phyloP scores from a whole-genome alignment of 306 rosid species.

The Cicer judaicum region DNA sequence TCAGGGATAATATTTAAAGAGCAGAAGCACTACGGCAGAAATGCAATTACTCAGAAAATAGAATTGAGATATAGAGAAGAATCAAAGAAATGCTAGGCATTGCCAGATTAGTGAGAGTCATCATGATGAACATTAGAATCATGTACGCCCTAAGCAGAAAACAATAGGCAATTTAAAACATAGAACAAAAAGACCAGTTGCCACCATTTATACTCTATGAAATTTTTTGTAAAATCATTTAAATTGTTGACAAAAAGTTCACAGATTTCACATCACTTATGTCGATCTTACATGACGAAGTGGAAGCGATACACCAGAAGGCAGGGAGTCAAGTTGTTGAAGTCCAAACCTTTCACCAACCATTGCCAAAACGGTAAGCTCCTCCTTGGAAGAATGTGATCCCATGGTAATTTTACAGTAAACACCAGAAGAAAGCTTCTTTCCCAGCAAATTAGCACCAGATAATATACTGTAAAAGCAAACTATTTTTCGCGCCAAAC shows the following conservation, averaged over 20 bases:
- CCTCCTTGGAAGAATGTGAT: slow-evolving; percentile 82
- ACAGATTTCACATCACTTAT: slow-evolving; percentile 5
- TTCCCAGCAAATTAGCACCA: slow-evolving; percentile 79
- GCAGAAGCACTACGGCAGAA: background rate
- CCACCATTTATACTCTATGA: slow-evolving; percentile 15
- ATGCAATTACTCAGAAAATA: slow-evolving; percentile 20
- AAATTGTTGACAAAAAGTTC: slow-evolving; percentile 25
- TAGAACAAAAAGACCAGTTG: background rate
- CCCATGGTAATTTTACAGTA: slow-evolving; percentile 74
- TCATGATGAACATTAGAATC: slow-evolving; percentile 25
- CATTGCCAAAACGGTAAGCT: slow-evolving; percentile 89
- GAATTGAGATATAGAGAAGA: slow-evolving; percentile 13
- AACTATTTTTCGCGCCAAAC: slow-evolving; percentile 81
- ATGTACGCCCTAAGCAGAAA: background rate
- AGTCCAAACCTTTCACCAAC: slow-evolving; percentile 97
- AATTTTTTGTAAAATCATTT: slow-evolving; percentile 25
- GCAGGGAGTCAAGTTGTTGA: slow-evolving; percentile 88
- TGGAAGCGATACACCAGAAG: slow-evolving; percentile 95
- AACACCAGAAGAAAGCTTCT: slow-evolving; percentile 83
- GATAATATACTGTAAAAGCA: slow-evolving; percentile 85
- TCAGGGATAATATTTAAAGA: slow-evolving; percentile 12
- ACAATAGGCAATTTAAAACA: slow-evolving; percentile 23
- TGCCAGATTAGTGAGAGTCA: slow-evolving; percentile 30
- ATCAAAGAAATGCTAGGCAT: slow-evolving; percentile 23
- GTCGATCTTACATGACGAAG: slow-evolving; percentile 79